A percentile compares a stretch with the other conserved stretches of the same genome.
Conservation (phyloP, 345 rosid genomes). For the Populus ilicifolia region DNA sequence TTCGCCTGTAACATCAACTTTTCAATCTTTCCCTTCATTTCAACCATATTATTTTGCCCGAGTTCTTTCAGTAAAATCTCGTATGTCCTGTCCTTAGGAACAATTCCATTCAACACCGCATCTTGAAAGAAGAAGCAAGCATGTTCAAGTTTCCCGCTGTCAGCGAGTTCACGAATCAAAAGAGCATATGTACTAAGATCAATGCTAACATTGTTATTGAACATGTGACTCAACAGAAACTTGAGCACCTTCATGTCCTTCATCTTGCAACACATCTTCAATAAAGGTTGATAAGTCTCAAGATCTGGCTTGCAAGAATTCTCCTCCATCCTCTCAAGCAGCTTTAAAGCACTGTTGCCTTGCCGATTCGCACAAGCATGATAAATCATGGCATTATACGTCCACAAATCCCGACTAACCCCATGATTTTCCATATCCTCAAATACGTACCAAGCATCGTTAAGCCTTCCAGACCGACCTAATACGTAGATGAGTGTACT, state of each 20-base stretch:
- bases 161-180: constrained; percentile 52
- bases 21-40: constrained; percentile 46
- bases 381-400: constrained; percentile 59
- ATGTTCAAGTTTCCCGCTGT: constrained; percentile 51
- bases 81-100: constrained; percentile 46
- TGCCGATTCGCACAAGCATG: constrained; percentile 45
- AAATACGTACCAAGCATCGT: constrained; percentile 61
- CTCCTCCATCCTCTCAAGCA: constrained; percentile 63
- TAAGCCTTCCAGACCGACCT: constrained; percentile 61
- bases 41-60: constrained; percentile 41
- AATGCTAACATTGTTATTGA: constrained; percentile 54
- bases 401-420: constrained; percentile 45
- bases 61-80: constrained; percentile 52
- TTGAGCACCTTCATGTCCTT: constrained; percentile 66
- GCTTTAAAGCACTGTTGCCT: constrained; percentile 55
- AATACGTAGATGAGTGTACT: constrained; percentile 59
- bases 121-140: constrained; percentile 73
- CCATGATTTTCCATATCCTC: constrained; percentile 74
- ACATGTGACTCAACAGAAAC: constrained; percentile 60
- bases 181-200: constrained; percentile 55
- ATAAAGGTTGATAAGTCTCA: constrained; percentile 52
- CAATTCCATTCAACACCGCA: constrained; percentile 55
- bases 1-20: constrained; percentile 32
- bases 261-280: constrained; percentile 72
- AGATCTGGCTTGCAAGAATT: constrained; percentile 56